These are phyloP conservation scores for Shiraia sp. DNA, from an alignment of 2,329 filamentous ascomycete genomes.

Conservation along the genomic window DNA sequence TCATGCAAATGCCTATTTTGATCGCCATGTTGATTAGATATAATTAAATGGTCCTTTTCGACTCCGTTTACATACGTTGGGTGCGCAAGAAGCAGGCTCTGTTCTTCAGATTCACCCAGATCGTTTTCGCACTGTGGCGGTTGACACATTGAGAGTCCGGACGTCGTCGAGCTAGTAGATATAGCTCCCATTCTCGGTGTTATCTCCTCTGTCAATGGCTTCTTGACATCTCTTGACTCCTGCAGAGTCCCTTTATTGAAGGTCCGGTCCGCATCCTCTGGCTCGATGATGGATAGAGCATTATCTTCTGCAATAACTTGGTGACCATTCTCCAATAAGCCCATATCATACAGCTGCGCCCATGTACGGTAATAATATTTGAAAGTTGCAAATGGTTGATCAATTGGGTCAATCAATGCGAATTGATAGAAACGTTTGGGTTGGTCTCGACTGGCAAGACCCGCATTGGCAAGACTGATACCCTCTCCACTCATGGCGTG, in stretches of 20 bases:
- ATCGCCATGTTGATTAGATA: slow-evolving; percentile 22
- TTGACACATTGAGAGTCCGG: too few relatives aligned
- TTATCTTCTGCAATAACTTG: slow-evolving; percentile 18
- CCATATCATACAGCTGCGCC: slow-evolving; percentile 31
- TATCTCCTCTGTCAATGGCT: too few relatives aligned
- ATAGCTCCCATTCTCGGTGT: too few relatives aligned
- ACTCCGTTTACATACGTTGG: too few relatives aligned
- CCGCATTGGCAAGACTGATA: slow-evolving; percentile 43
- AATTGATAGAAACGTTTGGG: slow-evolving; percentile 54
- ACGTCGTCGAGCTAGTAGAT: too few relatives aligned
- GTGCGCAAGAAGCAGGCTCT: neutral
- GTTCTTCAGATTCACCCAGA: too few relatives aligned
- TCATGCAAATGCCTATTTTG: slow-evolving; percentile 22
- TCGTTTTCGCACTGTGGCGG: too few relatives aligned
- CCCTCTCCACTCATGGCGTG: slow-evolving; percentile 21
- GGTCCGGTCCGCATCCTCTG: slow-evolving; percentile 7
- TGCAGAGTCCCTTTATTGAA: neutral
- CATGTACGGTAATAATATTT: slow-evolving; percentile 44
- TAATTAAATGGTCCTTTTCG: slow-evolving; percentile 15
- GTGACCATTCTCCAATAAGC: slow-evolving; percentile 19
- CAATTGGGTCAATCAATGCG: slow-evolving; percentile 53
- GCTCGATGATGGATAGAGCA: slow-evolving; percentile 33
- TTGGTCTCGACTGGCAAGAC: slow-evolving; percentile 43
- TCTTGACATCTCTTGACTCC: neutral
- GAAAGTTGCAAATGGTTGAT: slow-evolving; percentile 54